phyloP scores from a whole-genome alignment of 2,329 filamentous ascomycete species.

The Aspergillus intermedius region DNA sequence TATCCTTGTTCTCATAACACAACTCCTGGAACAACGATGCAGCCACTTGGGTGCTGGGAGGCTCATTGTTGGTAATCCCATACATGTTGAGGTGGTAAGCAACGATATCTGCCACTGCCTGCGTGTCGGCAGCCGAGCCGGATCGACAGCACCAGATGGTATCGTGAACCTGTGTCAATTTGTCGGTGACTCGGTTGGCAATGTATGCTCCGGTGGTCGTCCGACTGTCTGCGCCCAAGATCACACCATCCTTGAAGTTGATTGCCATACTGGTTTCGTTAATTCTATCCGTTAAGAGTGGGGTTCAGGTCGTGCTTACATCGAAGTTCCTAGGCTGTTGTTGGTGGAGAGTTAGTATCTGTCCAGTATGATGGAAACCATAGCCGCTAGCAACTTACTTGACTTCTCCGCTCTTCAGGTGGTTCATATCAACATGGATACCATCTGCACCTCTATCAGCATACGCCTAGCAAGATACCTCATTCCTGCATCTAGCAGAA shows the following conservation, averaged over 20 bases:
- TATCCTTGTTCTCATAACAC: conserved; percentile 96
- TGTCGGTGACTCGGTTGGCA: conserved; percentile 97
- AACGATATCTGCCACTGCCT: conserved; percentile 96
- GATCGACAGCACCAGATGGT: conserved; percentile 99
- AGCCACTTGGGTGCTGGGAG: conserved; percentile 89
- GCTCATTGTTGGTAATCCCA: conserved; percentile 79
- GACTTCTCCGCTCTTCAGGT: conserved; percentile 96
- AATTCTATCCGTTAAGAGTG: conserved; percentile 11
- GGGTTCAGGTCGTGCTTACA: conserved; percentile 54
- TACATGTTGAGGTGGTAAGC: conserved; percentile 94
- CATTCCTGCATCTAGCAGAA: not conserved
- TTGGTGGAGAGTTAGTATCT: conserved; percentile 24
- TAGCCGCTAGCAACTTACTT: conserved; percentile 60
- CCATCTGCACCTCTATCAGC: conserved; percentile 63
- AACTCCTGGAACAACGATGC: conserved; percentile 96
- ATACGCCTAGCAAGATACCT: not conserved
- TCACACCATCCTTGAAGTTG: conserved; percentile 97
- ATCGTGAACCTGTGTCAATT: conserved; percentile 96
- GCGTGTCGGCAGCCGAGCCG: conserved; percentile 93
- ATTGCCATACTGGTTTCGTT: conserved; percentile 74
- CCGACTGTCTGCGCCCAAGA: conserved; percentile 91
- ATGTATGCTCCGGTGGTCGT: conserved; percentile 98
- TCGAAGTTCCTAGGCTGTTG: conserved; percentile 84
- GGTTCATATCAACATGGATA: conserved; percentile 98
- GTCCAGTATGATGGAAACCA: not conserved